Base-by-base conservation (phyloP, 225 moss, liverwort and hornwort species). In the Polytrichum commune region DNA sequence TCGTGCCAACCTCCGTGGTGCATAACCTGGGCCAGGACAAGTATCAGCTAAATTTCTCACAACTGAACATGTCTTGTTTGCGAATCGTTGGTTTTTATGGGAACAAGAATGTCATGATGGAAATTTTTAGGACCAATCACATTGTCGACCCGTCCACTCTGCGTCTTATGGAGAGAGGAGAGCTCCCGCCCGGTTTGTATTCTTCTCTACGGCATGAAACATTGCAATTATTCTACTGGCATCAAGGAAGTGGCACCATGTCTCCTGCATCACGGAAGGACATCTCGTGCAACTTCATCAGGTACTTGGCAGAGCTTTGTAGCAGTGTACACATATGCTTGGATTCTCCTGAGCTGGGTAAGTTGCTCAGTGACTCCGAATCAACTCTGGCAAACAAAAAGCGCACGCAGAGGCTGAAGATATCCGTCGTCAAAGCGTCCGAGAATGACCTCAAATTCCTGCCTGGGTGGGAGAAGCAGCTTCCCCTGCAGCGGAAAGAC, bases 251-350 rank as follows among this genome's bases (percentile, higher is more conserved):
- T 19, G 70, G 26, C 6, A 35, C 5, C 23, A 67, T 84, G 27
- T 46, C 78, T 0, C 62, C 60, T 60, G 91, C 89, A 53, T 83
- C 82, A 8, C 75, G 82, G 0, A 91, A 85, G 18, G 84, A 89
- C 54, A 79, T 89, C 60, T 89, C 86, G 0, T 85, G 91, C 70
- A 91, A 89, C 53, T 91, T 89, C 46, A 83, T 91, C 8, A 57
- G 89, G 29, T 89, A 89, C 53, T 29, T 89, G 25, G 77, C 81
- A 2, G 91, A 92, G 6, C 62, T 92, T 0, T 87, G 89, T 66
- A 77, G 80, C 29, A 71, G 70, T 19, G 83, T 89, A 1, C 79
- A 66, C 23, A 60, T 89, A 2, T 92, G 91, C 68, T 7, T 92
- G 46, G 81, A 91, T 53, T 54, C 60, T 2, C 2, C 54, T 23